A percentile compares a stretch with the other conserved stretches of the same genome.
phyloP scores from a whole-genome alignment of 2,329 filamentous ascomycete genomes.

The Malbranchea zuffiana region DNA sequence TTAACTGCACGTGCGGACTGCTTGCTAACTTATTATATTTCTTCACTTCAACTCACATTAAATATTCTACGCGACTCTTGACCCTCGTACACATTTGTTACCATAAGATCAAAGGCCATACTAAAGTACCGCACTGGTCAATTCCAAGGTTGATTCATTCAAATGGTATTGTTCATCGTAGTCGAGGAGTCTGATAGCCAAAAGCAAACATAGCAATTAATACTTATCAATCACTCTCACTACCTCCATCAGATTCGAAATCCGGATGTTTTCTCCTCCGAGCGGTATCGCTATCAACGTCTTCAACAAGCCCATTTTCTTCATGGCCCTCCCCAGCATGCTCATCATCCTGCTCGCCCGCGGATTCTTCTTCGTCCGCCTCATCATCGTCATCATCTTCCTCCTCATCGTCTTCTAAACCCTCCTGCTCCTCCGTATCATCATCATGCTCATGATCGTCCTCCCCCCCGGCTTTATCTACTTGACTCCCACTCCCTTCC shows the following conservation, averaged over 20 bases:
- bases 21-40: too few species aligned
- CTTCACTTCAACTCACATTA: too few species aligned
- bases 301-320: conserved; percentile 14
- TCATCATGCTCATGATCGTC: conserved; percentile 18
- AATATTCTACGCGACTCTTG: too few species aligned
- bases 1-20: too few species aligned
- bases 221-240: conserved; percentile 13
- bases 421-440: conserved; percentile 19
- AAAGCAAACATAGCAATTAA: neutral
- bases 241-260: conserved; percentile 30
- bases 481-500: conserved; percentile 14
- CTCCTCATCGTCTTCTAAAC: conserved; percentile 20
- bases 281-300: conserved; percentile 15
- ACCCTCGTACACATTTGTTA: too few species aligned
- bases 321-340: conserved; percentile 9
- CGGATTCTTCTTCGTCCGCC: conserved; percentile 15
- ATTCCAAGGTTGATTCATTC: too few species aligned
- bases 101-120: too few species aligned
- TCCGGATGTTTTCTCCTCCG: conserved; percentile 19
- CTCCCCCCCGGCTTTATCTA: conserved; percentile 19
- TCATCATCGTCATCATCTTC: conserved; percentile 13
- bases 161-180: too few species aligned
- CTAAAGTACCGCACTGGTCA: too few species aligned
- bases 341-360: conserved; percentile 6
- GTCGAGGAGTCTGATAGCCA: too few species aligned